A percentile compares a stretch with the other conserved stretches of the same genome.
phyloP scores from a whole-genome alignment of 2,329 filamentous ascomycete species.

The Microthyrium microscopicum region DNA sequence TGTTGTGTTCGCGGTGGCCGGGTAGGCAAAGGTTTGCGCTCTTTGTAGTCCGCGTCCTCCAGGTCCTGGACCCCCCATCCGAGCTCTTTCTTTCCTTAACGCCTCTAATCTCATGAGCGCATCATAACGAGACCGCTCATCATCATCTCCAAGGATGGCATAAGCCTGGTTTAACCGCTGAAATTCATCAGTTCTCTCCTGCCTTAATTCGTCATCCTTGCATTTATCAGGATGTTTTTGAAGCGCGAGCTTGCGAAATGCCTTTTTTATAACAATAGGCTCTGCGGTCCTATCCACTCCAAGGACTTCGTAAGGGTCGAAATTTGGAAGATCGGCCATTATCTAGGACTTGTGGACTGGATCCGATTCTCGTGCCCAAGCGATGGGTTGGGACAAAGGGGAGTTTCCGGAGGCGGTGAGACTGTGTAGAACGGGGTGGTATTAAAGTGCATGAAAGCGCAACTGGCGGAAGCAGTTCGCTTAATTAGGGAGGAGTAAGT shows the following conservation, averaged over 20 bases:
- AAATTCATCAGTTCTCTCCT: conserved; percentile 70
- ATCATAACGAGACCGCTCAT: conserved; percentile 59
- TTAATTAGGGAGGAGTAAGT: too few species aligned
- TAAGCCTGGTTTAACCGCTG: conserved; percentile 87
- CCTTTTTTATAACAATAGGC: conserved; percentile 53
- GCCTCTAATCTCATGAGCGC: conserved; percentile 52
- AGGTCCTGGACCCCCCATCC: conserved; percentile 22
- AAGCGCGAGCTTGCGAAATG: conserved; percentile 72
- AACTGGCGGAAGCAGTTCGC: too few species aligned
- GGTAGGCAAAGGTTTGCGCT: not conserved
- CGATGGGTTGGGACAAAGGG: too few species aligned
- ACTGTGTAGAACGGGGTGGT: too few species aligned
- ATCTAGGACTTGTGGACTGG: too few species aligned
- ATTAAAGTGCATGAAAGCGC: too few species aligned
- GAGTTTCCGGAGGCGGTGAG: too few species aligned
- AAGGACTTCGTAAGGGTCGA: conserved; percentile 70
- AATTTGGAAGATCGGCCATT: too few species aligned
- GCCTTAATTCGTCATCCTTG: conserved; percentile 59
- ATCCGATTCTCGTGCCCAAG: too few species aligned
- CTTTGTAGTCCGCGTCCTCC: not conserved
- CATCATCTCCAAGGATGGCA: conserved; percentile 70
- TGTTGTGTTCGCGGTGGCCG: not conserved
- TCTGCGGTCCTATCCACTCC: conserved; percentile 59
- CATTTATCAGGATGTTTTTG: conserved; percentile 79
- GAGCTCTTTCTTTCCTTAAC: conserved; percentile 40